Conservation (phyloP, 2,329 filamentous ascomycete genomes). For the Colletotrichum zoysiae region DNA sequence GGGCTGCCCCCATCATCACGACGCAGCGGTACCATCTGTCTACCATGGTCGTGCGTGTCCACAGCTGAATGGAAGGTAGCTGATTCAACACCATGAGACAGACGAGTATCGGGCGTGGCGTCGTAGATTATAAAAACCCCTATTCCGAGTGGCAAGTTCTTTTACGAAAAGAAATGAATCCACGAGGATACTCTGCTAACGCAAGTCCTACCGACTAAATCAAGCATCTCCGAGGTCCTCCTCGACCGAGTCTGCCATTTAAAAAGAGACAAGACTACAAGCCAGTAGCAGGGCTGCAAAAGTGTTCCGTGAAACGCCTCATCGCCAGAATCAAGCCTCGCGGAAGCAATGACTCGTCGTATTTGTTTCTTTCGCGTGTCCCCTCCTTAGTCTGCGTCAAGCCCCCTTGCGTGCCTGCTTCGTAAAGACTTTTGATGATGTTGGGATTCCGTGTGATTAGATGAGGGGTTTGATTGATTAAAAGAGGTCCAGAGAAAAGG, state of each 20-base stretch:
- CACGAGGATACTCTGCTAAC: constrained; percentile 38
- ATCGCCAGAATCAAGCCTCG: constrained; percentile 42
- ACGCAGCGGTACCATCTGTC: constrained; percentile 5
- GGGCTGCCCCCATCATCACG: constrained; percentile 7
- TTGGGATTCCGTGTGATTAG: constrained; percentile 49
- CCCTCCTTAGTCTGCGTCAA: constrained; percentile 50
- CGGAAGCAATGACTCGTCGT: constrained; percentile 40
- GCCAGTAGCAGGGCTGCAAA: constrained; percentile 31
- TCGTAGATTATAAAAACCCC: constrained; percentile 49
- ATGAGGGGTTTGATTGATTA: constrained; percentile 41
- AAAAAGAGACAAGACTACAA: constrained; percentile 26
- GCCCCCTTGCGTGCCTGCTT: constrained; percentile 51
- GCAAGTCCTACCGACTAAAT: constrained; percentile 29
- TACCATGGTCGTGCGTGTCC: constrained; percentile 2
- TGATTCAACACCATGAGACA: constrained; percentile 22
- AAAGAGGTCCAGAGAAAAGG: constrained; percentile 42
- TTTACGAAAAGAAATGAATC: constrained; percentile 36
- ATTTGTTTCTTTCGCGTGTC: constrained; percentile 38
- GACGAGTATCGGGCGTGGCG: constrained; percentile 44
- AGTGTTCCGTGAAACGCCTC: constrained; percentile 42
- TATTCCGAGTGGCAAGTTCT: constrained; percentile 36
- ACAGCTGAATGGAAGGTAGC: constrained; percentile 1
- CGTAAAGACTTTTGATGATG: constrained; percentile 54
- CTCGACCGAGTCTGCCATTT: constrained; percentile 24
- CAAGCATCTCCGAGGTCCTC: constrained; percentile 44